phyloP scores from a whole-genome alignment of 1,284 basidiomycete genomes.

The Malassezia arunalokei region DNA sequence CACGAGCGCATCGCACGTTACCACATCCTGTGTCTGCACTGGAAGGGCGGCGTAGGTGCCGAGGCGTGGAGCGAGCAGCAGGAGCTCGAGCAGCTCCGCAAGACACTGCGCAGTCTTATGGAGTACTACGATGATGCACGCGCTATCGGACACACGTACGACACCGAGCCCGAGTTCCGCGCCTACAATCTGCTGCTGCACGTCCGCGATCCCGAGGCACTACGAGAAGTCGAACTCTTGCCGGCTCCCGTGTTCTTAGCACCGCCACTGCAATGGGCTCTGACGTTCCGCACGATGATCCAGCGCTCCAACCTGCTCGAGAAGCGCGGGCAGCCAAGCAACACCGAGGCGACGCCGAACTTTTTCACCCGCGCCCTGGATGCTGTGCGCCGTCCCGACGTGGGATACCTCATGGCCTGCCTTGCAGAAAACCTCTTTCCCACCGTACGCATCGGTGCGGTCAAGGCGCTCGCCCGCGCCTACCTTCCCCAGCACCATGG shows the following conservation, averaged over 20 bases:
- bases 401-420: conserved; percentile 51
- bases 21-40: conserved; percentile 75
- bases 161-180: conserved; percentile 85
- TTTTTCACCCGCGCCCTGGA: conserved; percentile 54
- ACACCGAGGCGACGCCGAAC: conserved; percentile 51
- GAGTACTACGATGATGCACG: conserved; percentile 80
- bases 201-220: conserved; percentile 68
- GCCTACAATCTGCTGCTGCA: conserved; percentile 87
- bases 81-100: conserved; percentile 79
- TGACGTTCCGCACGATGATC: conserved; percentile 65
- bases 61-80: conserved; percentile 59
- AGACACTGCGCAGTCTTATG: conserved; percentile 71
- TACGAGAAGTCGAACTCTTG: conserved; percentile 60
- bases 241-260: conserved; percentile 60
- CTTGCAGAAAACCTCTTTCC: conserved; percentile 51
- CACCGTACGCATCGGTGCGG: conserved; percentile 50
- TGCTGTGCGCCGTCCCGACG: conserved; percentile 44
- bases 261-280: conserved; percentile 67
- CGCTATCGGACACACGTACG: conserved; percentile 56
- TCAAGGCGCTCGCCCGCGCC: conserved; percentile 50
- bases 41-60: conserved; percentile 49
- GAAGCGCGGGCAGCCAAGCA: conserved; percentile 47
- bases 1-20: conserved; percentile 87
- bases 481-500: conserved; percentile 47
- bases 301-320: conserved; percentile 61